phyloP scores from a whole-genome alignment of 441 rosid genomes.

The Rhodomyrtus psidioides region DNA sequence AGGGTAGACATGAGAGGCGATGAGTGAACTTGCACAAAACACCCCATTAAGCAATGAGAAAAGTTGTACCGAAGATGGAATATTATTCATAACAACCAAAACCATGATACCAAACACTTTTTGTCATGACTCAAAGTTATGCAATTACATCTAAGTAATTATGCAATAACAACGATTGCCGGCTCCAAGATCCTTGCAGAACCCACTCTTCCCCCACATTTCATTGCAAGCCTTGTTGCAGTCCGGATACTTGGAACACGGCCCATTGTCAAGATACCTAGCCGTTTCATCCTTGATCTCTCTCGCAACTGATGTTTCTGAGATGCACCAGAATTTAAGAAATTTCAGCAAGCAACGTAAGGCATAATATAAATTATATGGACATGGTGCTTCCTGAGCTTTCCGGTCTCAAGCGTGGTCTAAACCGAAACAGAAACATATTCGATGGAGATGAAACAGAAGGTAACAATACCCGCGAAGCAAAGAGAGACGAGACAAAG shows the following conservation, averaged over 20 bases:
- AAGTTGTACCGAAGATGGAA: neutral
- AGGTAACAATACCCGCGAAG: neutral
- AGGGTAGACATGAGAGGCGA: neutral
- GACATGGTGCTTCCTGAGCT: neutral
- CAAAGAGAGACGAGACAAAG: neutral
- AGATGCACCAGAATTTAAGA: neutral
- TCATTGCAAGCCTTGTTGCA: neutral
- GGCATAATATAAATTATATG: no score
- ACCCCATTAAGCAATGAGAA: neutral
- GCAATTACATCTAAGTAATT: neutral
- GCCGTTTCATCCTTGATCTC: no score
- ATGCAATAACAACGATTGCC: neutral
- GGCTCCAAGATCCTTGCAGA: neutral
- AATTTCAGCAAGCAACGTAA: neutral
- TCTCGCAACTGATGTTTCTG: neutral
- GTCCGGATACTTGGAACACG: neutral
- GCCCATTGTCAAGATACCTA: neutral
- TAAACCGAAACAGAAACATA: neutral
- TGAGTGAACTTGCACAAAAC: no score
- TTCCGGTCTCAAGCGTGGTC: neutral
- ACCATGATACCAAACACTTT: neutral
- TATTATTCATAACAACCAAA: neutral
- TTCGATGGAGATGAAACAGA: neutral
- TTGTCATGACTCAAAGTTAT: neutral
- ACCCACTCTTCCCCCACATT: neutral